Percentiles rank a stretch among this genome's conserved stretches.
phyloP scores from a whole-genome alignment of 2,329 filamentous ascomycete species.

The Verticillium zaregamsianum region DNA sequence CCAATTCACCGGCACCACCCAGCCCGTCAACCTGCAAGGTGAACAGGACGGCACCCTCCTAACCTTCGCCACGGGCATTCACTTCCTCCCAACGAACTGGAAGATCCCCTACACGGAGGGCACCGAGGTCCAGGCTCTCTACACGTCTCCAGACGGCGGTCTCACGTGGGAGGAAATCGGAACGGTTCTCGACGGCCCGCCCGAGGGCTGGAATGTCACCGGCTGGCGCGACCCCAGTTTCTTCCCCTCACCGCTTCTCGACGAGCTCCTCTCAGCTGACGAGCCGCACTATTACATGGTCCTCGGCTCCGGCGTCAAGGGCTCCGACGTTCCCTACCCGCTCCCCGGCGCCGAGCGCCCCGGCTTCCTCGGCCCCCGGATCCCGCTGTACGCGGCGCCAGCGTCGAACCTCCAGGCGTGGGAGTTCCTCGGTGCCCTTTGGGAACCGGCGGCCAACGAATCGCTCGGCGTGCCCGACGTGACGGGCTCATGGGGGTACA shows the following conservation, averaged over 20 bases:
- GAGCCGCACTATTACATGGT: slow-evolving; percentile 14
- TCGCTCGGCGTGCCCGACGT: slow-evolving; percentile 11
- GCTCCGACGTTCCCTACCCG: slow-evolving; percentile 7
- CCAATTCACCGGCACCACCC: slow-evolving; percentile 10
- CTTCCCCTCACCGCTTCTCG: slow-evolving; percentile 10
- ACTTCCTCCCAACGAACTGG: slow-evolving; percentile 12
- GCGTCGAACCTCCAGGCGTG: slow-evolving; percentile 11
- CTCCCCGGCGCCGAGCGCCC: slow-evolving; percentile 12
- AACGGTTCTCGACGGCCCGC: slow-evolving; percentile 10
- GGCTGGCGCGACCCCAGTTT: slow-evolving; percentile 13
- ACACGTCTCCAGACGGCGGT: slow-evolving; percentile 8
- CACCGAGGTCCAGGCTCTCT: slow-evolving; percentile 12
- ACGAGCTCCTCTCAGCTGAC: slow-evolving; percentile 6
- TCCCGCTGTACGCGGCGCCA: slow-evolving; percentile 12
- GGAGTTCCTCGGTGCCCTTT: slow-evolving; percentile 14
- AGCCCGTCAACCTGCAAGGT: slow-evolving; percentile 10
- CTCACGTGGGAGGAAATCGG: slow-evolving; percentile 9
- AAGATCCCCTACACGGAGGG: slow-evolving; percentile 12
- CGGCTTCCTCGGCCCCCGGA: slow-evolving; percentile 12
- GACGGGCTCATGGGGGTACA: slow-evolving; percentile 13
- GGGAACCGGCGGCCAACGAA: slow-evolving; percentile 11
- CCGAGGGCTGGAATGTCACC: slow-evolving; percentile 14
- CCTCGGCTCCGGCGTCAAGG: slow-evolving; percentile 13
- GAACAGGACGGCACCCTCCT: slow-evolving; percentile 9
- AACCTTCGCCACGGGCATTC: slow-evolving; percentile 11